phyloP scores from a whole-genome alignment of 2,329 filamentous ascomycete genomes.

The Colletotrichum shisoi region DNA sequence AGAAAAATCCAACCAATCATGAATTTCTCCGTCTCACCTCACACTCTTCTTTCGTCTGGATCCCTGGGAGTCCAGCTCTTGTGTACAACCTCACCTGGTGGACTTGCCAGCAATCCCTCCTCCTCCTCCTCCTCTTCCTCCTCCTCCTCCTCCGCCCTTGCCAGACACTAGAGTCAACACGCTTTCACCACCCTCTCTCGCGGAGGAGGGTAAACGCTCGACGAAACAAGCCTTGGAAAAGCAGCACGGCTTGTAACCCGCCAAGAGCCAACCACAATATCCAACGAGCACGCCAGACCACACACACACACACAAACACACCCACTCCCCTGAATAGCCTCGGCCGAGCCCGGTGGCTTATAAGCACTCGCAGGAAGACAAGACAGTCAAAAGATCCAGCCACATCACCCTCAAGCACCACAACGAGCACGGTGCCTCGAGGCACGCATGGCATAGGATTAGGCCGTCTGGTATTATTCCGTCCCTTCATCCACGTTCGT shows the following conservation, averaged over 20 bases:
- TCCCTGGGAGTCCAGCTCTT: not conserved
- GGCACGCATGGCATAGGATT: not conserved
- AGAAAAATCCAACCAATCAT: slow-evolving; percentile 22
- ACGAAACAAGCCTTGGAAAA: slow-evolving; percentile 17
- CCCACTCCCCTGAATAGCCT: slow-evolving; percentile 11
- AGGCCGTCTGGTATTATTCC: slow-evolving; percentile 27
- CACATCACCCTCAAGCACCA: not conserved
- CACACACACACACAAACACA: not conserved
- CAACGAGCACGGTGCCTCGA: not conserved
- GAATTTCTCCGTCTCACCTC: slow-evolving; percentile 39
- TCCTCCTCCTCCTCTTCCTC: not conserved
- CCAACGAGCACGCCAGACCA: not conserved
- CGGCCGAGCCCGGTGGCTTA: slow-evolving; percentile 18
- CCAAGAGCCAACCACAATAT: slow-evolving; percentile 3
- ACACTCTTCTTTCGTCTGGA: not conserved
- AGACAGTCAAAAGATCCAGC: not conserved
- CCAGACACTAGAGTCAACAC: not conserved
- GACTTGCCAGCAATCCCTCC: not conserved
- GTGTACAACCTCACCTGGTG: slow-evolving; percentile 17
- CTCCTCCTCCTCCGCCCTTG: not conserved
- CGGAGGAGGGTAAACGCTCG: slow-evolving; percentile 16
- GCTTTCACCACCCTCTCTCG: not conserved
- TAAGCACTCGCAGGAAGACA: not conserved
- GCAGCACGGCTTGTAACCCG: slow-evolving; percentile 18
- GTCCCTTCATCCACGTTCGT: slow-evolving; percentile 16